These are phyloP conservation scores for Imleria badia DNA, from an alignment of 768 basidiomycete genomes.

Conservation along the genomic window DNA sequence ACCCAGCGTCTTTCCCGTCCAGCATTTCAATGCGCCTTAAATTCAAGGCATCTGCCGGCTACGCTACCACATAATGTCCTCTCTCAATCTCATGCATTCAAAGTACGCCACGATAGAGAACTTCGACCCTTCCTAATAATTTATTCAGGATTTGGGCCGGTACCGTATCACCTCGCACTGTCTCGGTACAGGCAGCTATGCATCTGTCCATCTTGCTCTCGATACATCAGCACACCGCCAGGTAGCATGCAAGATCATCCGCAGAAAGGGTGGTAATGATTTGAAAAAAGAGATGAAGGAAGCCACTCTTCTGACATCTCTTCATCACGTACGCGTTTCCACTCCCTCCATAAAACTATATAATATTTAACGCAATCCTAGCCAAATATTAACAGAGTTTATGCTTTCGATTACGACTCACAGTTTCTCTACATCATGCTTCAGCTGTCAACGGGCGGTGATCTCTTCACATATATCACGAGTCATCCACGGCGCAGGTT, in stretches of 20 bases:
- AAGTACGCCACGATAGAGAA: conserved; percentile 37
- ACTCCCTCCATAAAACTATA: background rate
- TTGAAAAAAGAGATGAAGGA: conserved; percentile 67
- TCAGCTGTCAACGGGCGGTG: conserved; percentile 82
- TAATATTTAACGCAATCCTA: conserved; percentile 25
- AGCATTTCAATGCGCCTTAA: conserved; percentile 70
- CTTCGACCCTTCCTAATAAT: background rate
- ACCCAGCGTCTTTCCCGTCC: background rate
- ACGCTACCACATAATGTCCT: conserved; percentile 62
- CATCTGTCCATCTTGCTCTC: conserved; percentile 76
- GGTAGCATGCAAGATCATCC: conserved; percentile 84
- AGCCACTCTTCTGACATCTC: conserved; percentile 65
- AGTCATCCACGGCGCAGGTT: conserved; percentile 55
- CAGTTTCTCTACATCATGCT: conserved; percentile 81
- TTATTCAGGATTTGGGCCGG: conserved; percentile 54
- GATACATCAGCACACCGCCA: conserved; percentile 63
- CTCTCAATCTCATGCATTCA: conserved; percentile 51
- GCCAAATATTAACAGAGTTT: conserved; percentile 83
- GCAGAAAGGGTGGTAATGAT: conserved; percentile 47
- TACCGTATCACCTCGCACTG: conserved; percentile 79
- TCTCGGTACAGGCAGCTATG: conserved; percentile 79
- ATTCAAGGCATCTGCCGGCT: conserved; percentile 49
- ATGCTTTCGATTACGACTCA: conserved; percentile 61
- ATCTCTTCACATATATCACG: conserved; percentile 84
- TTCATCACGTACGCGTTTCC: conserved; percentile 61